Base-by-base conservation (phyloP, 257 asterid genomes). In the Primulina tabacum region DNA sequence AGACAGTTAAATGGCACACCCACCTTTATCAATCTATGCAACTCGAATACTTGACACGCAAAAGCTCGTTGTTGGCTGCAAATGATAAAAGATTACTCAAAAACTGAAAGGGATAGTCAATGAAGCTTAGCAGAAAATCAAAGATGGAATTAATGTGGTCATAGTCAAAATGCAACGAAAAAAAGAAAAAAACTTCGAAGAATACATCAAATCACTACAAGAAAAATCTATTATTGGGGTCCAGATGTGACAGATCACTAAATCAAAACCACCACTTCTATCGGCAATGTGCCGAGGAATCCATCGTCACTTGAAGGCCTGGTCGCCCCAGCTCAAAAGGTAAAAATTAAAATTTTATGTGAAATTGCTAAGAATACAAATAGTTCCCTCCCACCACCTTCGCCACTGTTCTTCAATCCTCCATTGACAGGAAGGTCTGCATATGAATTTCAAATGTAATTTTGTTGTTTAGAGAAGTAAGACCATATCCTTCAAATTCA, bases 1-100 rank as follows among this genome's bases (percentile, higher is more conserved):
- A 69, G 37, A 30, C 18, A 71, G 58, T 26, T 35, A 33, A 50
- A 50, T 20, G 5, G 57, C 35, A 69, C 9, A 43, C 47, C 69
- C 60, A 90, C 99, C 99, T 89, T 86, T 43, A 93, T 69, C 77
- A 93, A 72, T 82, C 94, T 77, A 76, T 93, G 99, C 96, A 93
- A 82, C 90, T 93, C 97, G 33, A 93, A 93, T 21, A 93, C 83
- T 87, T 93, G 99, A 75, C 83, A 88, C 12, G 95, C 96, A 78
- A 93, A 92, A 62, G 76, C 84, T 79, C 96, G 75, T 79, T 91
- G 96, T 70, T 90, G 99, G 67, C 99, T 93, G 90, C 67, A 77
- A 74, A 29, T 5, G 68, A 50, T n/a, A 50, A 50, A 50, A 14
- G 6, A 4, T 50, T 6, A 50, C 14, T 56, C 72, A 63, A 57